phyloP scores from a whole-genome alignment of 2,329 filamentous ascomycete species.

The Ramularia endophylla region DNA sequence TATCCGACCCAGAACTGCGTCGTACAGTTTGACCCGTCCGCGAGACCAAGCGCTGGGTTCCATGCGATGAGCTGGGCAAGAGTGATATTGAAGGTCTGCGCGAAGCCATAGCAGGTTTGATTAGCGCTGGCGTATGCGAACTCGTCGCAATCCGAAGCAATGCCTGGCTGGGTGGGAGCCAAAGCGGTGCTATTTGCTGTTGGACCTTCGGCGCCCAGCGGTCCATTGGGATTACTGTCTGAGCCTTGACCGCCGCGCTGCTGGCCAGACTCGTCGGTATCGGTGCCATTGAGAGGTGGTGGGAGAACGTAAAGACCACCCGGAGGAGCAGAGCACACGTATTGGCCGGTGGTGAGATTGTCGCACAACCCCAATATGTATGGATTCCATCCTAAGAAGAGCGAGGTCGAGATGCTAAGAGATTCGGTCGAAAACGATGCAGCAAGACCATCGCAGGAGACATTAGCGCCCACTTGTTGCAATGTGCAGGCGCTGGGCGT shows the following conservation, averaged over 20 bases:
- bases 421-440: neutral
- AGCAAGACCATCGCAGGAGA: neutral
- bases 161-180: neutral
- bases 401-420: conserved; percentile 4
- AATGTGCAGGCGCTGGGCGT: neutral
- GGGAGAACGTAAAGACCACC: neutral
- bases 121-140: neutral
- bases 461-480: neutral
- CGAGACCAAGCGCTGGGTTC: conserved; percentile 13
- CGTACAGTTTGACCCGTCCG: conserved; percentile 11
- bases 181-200: neutral
- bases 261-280: neutral
- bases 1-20: conserved; percentile 11
- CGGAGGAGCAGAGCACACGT: conserved; percentile 3
- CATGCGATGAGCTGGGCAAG: conserved; percentile 1
- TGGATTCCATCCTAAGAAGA: conserved; percentile 10
- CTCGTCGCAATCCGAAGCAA: neutral
- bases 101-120: neutral
- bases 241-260: neutral
- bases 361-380: conserved; percentile 7
- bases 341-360: conserved; percentile 2
- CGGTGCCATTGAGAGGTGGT: neutral
- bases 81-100: neutral
- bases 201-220: neutral
- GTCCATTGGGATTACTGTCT: neutral